Evolutionary conservation across 1,284 basidiomycete species (phyloP), one percentile per base, ranked within the genome.

Genomic region (Grifola frondosa): DNA sequence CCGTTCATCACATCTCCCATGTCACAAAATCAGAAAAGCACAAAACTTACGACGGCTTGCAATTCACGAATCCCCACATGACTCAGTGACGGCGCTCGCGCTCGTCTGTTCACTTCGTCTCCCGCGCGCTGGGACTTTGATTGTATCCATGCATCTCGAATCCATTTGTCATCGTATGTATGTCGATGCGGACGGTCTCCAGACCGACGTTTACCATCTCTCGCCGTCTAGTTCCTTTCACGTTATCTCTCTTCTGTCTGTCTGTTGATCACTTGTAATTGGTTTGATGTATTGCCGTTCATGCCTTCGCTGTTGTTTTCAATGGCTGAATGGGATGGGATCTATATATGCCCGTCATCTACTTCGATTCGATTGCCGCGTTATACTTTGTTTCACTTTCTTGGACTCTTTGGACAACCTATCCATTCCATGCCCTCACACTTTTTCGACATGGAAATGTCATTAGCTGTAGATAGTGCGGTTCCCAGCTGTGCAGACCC

Each of bases 81-180:
- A 15, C 15, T 19, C 30, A 17, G 33, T 30, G 9, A 33, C 33
- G n/a, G 37, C 37, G 43, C 49, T 40, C 37, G 42, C 40, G 44
- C 43, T 42, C 30, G 32, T 40, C 45, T 49, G 45, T 37, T 37
- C 29, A 42, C 37, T 16, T 32, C 38, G 37, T 28, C 20, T 23
- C 43, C 30, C 37, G 26, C 42, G 43, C 46, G 40, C 26, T 30
- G 34, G 31, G 33, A 28, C 26, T 13, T 37, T 11, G 9, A n/a
- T 26, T n/a, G 11, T 22, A 13, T 24, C 29, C 25, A 16, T 28
- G 15, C 42, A 49, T 52, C 51, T 53, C 42, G 42, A 40, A 33
- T 21, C 38, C 42, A 53, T 53, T 34, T 53, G 48, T 53, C 46
- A 46, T 39, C 20, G 38, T 53, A 47, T 53, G 48, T 50, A 50